phyloP scores from a whole-genome alignment of 2,329 filamentous ascomycete genomes.

The Thelonectria discophora region DNA sequence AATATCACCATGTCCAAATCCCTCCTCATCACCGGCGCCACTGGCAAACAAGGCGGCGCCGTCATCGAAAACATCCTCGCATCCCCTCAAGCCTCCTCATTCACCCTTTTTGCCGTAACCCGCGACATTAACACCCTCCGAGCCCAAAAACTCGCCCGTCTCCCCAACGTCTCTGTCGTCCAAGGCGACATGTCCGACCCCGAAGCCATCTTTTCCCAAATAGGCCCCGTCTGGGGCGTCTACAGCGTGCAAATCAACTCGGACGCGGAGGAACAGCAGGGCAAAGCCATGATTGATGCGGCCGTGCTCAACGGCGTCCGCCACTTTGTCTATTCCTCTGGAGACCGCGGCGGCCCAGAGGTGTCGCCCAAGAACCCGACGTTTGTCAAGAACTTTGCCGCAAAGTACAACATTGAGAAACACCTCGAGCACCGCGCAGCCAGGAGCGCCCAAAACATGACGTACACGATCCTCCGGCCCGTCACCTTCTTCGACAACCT shows the following conservation, averaged over 20 bases:
- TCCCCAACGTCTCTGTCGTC: constrained; percentile 17
- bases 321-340: constrained; percentile 67
- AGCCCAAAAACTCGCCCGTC: constrained; percentile 17
- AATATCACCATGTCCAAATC: constrained; percentile 8
- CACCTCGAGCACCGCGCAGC: constrained; percentile 55
- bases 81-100: background rate
- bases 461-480: constrained; percentile 66
- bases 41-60: constrained; percentile 27
- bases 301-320: constrained; percentile 59
- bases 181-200: constrained; percentile 17
- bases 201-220: constrained; percentile 19
- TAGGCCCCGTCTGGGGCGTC: constrained; percentile 16
- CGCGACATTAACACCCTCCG: constrained; percentile 12
- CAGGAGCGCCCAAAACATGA: constrained; percentile 53
- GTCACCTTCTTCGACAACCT: constrained; percentile 66
- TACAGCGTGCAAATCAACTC: constrained; percentile 27
- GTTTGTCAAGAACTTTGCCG: constrained; percentile 64
- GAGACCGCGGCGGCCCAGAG: constrained; percentile 63
- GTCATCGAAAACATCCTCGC: constrained; percentile 20
- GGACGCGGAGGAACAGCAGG: constrained; percentile 51
- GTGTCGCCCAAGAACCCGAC: constrained; percentile 60
- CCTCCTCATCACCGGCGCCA: constrained; percentile 24
- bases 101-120: constrained; percentile 24
- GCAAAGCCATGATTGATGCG: constrained; percentile 62
- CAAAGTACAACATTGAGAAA: constrained; percentile 65